phyloP scores from a whole-genome alignment of 2,329 filamentous ascomycete genomes.

The Arthrobotrys entomopaga region DNA sequence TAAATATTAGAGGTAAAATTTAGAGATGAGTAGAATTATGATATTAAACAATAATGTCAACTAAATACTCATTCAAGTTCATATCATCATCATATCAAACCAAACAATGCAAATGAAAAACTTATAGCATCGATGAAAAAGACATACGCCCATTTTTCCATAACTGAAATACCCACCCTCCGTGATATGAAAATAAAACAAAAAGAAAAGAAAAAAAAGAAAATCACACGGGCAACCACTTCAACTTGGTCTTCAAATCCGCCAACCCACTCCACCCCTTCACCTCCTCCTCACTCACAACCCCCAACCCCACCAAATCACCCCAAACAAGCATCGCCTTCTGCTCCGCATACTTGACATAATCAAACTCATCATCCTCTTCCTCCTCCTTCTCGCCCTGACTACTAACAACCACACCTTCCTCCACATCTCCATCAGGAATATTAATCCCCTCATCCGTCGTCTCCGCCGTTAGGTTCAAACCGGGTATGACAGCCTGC shows the following conservation, averaged over 20 bases:
- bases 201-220: background rate
- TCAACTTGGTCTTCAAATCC: conserved; percentile 50
- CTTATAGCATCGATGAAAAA: no score
- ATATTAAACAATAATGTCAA: background rate
- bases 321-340: conserved; percentile 94
- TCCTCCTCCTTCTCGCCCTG: conserved; percentile 65
- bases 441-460: conserved; percentile 55
- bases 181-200: no score
- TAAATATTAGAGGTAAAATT: no score
- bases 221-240: conserved; percentile 37
- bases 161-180: no score
- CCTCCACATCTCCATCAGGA: conserved; percentile 57
- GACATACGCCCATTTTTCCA: no score
- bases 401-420: conserved; percentile 45
- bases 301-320: conserved; percentile 80
- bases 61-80: background rate
- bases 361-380: conserved; percentile 85
- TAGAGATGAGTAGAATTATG: background rate
- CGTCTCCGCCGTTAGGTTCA: conserved; percentile 66
- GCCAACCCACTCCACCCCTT: conserved; percentile 47
- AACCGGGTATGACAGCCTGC: conserved; percentile 84
- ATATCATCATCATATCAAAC: conserved; percentile 1
- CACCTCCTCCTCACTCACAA: conserved; percentile 79
- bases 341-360: conserved; percentile 89
- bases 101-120: no score